Evolutionary conservation across 352 stramenopile species (phyloP), one percentile per base, ranked within the genome.

Genomic region (Pythium aphanidermatum): DNA sequence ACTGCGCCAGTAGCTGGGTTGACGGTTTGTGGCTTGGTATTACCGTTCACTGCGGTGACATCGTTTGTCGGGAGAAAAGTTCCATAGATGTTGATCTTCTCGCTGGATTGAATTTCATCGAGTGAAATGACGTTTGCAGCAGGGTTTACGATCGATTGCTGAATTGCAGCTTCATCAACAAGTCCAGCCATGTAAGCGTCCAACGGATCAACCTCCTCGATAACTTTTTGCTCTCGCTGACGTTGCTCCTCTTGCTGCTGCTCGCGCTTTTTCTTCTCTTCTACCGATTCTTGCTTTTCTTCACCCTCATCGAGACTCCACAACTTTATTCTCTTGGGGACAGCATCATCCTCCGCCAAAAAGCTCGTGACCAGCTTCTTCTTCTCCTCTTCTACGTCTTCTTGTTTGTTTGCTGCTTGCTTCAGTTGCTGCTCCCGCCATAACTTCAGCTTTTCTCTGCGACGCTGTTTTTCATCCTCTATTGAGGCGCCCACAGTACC

Each of bases 131-230:
- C 79, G 24, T 92, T 92, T 0, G 79, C 63, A 5, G 76, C 68
- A 10, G 79, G 74, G 24, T 89, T 78, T 13, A 57, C 63, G 14
- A 83, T 71, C 28, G 70, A 84, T 42, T 85, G 69, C 51, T 92
- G 73, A 25, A 88, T 86, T 14, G 75, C 73, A 8, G 75, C 71
- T 52, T 89, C 70, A 37, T 92, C 81, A 4, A 85, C 74, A 3
- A 94, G 60, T 11, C 81, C 82, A 30, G 82, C 82, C 82, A 94
- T 94, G 52, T 91, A 94, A 4, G 79, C 82, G 51, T 94, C 82
- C 24, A 94, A 41, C 13, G 82, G 82, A 45, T 94, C 82, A 21
- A 90, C 71, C 54, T 91, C 76, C 37, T 92, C 68, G 5, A 88
- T 72, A 5, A 87, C 77, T 41, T 86, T 67, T 43, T 89, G 73